phyloP scores from a whole-genome alignment of 495 filamentous ascomycete species.

The Daldinia bambusicola region DNA sequence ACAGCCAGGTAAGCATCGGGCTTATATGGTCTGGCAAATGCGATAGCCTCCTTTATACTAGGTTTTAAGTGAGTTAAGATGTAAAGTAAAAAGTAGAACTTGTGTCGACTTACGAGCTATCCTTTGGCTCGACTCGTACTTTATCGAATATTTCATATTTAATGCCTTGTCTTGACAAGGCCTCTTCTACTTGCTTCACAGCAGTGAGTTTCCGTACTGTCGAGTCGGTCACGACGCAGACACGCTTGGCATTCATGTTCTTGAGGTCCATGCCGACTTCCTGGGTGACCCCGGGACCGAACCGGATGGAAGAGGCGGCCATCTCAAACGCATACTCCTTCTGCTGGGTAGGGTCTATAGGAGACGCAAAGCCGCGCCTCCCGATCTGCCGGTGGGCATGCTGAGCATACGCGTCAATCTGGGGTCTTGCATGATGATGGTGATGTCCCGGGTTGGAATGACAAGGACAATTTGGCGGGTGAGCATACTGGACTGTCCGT shows the following conservation, averaged over 20 bases:
- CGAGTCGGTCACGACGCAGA: constrained; percentile 89
- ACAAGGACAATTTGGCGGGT: constrained; percentile 91
- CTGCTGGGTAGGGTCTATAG: constrained; percentile 72
- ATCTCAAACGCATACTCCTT: constrained; percentile 99
- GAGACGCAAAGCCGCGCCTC: constrained; percentile 70
- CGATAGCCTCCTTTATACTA: constrained; percentile 88
- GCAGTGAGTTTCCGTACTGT: constrained; percentile 82
- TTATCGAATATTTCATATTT: constrained; percentile 82
- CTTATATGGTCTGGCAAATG: constrained; percentile 77
- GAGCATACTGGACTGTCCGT: constrained; percentile 87
- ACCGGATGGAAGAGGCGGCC: constrained; percentile 92
- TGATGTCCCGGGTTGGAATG: constrained; percentile 85
- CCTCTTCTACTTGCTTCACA: constrained; percentile 85
- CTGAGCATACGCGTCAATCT: constrained; percentile 63
- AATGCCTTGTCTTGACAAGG: constrained; percentile 78
- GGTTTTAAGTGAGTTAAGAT: constrained; percentile 10
- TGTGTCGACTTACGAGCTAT: constrained; percentile 73
- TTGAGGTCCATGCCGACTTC: constrained; percentile 99
- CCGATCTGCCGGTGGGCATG: constrained; percentile 59
- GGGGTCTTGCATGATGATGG: constrained; percentile 66
- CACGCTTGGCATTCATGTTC: constrained; percentile 86
- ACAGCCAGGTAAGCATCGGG: constrained; percentile 94
- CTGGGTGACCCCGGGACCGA: constrained; percentile 90
- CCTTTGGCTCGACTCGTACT: constrained; percentile 88
- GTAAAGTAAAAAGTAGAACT: background rate